These are phyloP conservation scores for Gleditsia sinensis DNA, from an alignment of 306 rosid genomes.

Conservation along the genomic window DNA sequence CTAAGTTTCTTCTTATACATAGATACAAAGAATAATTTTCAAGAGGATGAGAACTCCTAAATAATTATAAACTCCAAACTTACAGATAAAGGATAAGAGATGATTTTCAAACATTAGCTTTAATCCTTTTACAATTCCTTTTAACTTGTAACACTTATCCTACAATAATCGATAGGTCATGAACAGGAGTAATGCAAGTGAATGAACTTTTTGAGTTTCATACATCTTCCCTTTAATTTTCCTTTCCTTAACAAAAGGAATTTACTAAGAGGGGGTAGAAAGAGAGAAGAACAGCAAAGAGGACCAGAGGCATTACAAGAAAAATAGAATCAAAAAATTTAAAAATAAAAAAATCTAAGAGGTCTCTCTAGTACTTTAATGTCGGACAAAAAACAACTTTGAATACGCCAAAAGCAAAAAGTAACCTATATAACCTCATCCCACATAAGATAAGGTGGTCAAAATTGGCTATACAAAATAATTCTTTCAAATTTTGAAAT, in stretches of 20 bases:
- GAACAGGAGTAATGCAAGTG: background rate
- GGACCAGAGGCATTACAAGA: background rate
- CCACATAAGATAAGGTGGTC: background rate
- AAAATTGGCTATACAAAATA: constrained; percentile 5
- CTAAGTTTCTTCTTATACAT: too few species aligned
- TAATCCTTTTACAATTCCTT: background rate
- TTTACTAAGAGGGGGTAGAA: background rate
- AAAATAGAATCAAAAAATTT: background rate
- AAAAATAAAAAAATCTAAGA: background rate
- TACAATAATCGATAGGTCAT: background rate
- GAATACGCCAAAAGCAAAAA: background rate
- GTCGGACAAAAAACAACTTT: background rate
- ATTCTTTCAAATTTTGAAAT: background rate
- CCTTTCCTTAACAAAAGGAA: background rate
- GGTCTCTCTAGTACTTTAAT: background rate
- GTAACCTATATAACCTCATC: too few species aligned
- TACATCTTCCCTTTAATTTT: background rate
- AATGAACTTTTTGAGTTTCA: background rate
- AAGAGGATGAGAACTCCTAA: too few species aligned
- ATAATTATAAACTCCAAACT: too few species aligned
- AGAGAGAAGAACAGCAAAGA: background rate
- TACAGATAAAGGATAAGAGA: too few species aligned
- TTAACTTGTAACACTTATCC: background rate
- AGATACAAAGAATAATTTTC: too few species aligned
- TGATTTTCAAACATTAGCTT: background rate